Evolutionary conservation across 2,329 filamentous ascomycete species (phyloP).

Genomic region (Aspergillus felis): DNA sequence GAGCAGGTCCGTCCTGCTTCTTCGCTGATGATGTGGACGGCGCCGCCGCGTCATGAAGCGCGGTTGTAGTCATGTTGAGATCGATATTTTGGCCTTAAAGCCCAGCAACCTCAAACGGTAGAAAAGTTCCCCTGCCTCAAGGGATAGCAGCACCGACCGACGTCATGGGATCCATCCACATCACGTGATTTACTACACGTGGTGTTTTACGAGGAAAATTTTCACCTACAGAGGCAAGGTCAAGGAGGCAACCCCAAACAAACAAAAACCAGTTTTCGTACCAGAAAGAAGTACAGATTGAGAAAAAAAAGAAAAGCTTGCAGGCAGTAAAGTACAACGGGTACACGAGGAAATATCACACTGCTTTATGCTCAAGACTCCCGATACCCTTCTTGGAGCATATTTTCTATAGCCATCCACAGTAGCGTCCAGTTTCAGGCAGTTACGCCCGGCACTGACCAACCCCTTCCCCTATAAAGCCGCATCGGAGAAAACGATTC

Average conservation of each 20-base stretch:
- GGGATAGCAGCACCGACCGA: not conserved
- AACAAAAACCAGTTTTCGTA: conserved; percentile 2
- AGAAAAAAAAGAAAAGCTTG: conserved; percentile 41
- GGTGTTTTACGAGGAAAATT: not conserved
- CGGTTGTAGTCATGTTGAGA: not conserved
- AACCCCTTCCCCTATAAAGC: conserved; percentile 24
- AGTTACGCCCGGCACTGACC: conserved; percentile 24
- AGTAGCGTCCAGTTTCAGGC: conserved; percentile 25
- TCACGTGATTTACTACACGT: not conserved
- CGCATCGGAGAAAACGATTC: conserved; percentile 14
- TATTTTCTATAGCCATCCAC: conserved; percentile 41
- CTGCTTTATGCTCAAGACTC: conserved; percentile 44
- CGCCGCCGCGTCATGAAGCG: not conserved
- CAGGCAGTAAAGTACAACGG: conserved; percentile 49
- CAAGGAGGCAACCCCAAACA: not conserved
- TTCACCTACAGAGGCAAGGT: not conserved
- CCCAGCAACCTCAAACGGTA: not conserved
- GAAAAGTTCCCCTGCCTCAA: not conserved
- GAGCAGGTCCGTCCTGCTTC: not conserved
- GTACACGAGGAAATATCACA: conserved; percentile 42
- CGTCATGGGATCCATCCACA: not conserved
- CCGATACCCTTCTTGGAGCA: conserved; percentile 38
- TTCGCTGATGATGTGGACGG: not conserved
- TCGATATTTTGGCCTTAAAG: not conserved
- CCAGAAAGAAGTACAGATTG: conserved; percentile 22